Conservation (phyloP, 108 stramenopile species). For the Fragilariopsis cylindrus region DNA sequence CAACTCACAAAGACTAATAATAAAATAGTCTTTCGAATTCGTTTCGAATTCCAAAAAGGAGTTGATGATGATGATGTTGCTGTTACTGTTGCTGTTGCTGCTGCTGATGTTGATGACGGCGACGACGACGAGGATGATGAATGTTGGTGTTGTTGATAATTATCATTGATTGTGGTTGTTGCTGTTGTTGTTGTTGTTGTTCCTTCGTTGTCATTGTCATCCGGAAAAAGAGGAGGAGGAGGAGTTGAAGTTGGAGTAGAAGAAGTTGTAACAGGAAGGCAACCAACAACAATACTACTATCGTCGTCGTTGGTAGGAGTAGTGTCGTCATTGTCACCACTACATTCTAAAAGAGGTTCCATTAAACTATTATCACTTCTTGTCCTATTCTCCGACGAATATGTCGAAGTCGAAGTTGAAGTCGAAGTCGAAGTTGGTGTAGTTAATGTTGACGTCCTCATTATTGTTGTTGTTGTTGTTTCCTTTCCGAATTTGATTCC, state of each 20-base stretch:
- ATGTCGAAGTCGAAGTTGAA: neutral
- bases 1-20: conserved; percentile 28
- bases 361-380: neutral
- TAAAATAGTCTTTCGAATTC: conserved; percentile 5
- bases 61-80: neutral
- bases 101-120: neutral
- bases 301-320: neutral
- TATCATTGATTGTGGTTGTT: no score
- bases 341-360: neutral
- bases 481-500: conserved; percentile 17
- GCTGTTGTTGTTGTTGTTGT: neutral
- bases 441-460: neutral
- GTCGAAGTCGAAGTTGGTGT: neutral
- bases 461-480: neutral
- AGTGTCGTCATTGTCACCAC: neutral
- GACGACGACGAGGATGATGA: no score
- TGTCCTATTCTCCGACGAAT: no score
- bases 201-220: neutral
- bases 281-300: neutral
- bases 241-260: conserved; percentile 3
- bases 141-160: no score
- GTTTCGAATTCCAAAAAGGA: neutral
- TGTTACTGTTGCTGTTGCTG: neutral
- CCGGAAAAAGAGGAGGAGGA: neutral
- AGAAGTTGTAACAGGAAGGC: neutral